Conservation (phyloP, 768 basidiomycete genomes). For the Auricularia sp. region DNA sequence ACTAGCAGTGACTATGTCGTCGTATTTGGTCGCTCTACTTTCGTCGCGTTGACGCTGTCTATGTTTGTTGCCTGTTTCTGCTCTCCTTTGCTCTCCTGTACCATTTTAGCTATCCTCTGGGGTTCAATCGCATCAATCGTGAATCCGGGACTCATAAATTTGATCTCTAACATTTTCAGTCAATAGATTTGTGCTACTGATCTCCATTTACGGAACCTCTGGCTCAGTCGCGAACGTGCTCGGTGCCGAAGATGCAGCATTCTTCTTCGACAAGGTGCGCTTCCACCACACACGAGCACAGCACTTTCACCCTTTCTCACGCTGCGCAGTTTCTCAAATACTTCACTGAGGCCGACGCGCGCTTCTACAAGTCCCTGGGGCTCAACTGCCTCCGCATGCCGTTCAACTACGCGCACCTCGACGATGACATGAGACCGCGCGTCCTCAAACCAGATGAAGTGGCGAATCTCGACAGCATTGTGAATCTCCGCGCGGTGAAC, state of each 20-base stretch:
- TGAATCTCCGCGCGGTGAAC: constrained; percentile 20
- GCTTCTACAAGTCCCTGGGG: constrained; percentile 21
- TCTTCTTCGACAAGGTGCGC: constrained; percentile 26
- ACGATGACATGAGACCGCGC: constrained; percentile 23
- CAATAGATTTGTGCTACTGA: no score
- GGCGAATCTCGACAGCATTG: constrained; percentile 25
- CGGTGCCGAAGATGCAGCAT: constrained; percentile 23
- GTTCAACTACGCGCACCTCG: constrained; percentile 13
- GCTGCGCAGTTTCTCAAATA: constrained; percentile 22
- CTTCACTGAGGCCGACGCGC: constrained; percentile 24
- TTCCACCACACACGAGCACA: no score
- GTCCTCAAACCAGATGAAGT: constrained; percentile 23
- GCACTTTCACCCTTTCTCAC: background rate
- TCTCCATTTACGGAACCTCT: no score
- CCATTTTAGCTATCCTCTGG: no score
- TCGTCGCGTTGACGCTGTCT: no score
- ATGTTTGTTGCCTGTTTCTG: no score
- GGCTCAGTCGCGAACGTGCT: constrained; percentile 16
- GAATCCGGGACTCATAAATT: no score
- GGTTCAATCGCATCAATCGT: no score
- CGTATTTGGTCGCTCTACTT: no score
- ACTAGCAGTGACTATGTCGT: no score
- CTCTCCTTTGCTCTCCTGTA: no score
- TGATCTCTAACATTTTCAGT: no score
- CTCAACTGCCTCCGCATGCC: constrained; percentile 20